These are phyloP conservation scores for Clarireedia hainanense DNA, from an alignment of 2,329 filamentous ascomycete species.

Conservation along the genomic window DNA sequence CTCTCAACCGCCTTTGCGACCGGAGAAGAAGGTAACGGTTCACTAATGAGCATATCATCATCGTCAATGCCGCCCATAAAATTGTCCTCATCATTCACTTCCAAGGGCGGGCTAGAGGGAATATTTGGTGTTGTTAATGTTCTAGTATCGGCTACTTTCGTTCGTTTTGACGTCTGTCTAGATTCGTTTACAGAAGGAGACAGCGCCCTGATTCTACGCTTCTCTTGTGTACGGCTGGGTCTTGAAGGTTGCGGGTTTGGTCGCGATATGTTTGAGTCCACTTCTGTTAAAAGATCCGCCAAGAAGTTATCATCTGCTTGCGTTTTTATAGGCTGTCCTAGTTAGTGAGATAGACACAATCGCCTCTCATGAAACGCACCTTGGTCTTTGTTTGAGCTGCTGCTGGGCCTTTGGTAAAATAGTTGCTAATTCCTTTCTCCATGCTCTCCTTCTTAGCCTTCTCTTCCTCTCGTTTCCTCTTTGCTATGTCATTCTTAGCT, in stretches of 20 bases:
- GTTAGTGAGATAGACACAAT: slow-evolving; percentile 16
- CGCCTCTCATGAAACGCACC: slow-evolving; percentile 39
- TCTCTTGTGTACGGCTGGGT: slow-evolving; percentile 63
- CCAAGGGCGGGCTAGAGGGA: slow-evolving; percentile 38
- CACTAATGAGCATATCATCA: slow-evolving; percentile 70
- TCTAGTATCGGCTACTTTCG: slow-evolving; percentile 44
- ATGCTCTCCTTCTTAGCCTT: slow-evolving; percentile 78
- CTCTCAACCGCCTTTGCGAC: slow-evolving; percentile 70
- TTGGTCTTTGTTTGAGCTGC: slow-evolving; percentile 70
- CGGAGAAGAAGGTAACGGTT: slow-evolving; percentile 80
- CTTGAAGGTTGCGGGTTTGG: slow-evolving; percentile 54
- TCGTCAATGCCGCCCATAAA: slow-evolving; percentile 54
- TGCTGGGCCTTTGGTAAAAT: slow-evolving; percentile 72
- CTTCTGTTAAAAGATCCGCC: slow-evolving; percentile 73
- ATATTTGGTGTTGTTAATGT: slow-evolving; percentile 14
- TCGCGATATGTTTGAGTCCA: slow-evolving; percentile 67
- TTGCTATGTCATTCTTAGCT: slow-evolving; percentile 44
- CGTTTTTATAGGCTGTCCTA: slow-evolving; percentile 59
- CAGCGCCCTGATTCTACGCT: slow-evolving; percentile 70
- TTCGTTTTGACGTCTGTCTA: slow-evolving; percentile 49
- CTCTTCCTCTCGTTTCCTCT: slow-evolving; percentile 82
- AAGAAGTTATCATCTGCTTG: slow-evolving; percentile 88
- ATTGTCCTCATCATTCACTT: slow-evolving; percentile 48
- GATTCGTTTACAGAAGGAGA: slow-evolving; percentile 57
- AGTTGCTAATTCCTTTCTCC: slow-evolving; percentile 88